Conservation (phyloP, 192 early-diverging fungal genomes). For the Podila clonocystis region DNA sequence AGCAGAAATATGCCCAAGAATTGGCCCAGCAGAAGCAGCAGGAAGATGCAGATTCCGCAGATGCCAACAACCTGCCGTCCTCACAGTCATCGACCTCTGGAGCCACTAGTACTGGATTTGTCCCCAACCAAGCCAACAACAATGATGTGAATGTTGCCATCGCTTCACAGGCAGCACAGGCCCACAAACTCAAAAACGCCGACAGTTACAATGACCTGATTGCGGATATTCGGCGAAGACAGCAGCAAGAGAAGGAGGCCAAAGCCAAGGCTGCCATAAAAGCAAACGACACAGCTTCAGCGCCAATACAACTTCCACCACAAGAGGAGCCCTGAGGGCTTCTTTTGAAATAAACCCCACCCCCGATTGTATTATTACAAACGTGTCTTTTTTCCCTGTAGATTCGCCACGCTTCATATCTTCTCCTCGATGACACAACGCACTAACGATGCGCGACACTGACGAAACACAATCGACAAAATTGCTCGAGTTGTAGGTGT, state of each 20-base stretch:
- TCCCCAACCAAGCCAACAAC: constrained; percentile 29
- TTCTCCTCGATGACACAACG: too few species aligned
- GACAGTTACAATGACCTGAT: constrained; percentile 36
- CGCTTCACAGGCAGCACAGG: constrained; percentile 17
- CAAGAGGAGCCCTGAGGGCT: not conserved
- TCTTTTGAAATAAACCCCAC: not conserved
- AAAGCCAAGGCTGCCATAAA: not conserved
- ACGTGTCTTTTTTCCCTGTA: too few species aligned
- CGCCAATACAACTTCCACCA: not conserved
- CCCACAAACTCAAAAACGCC: constrained; percentile 28
- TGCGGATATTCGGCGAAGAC: constrained; percentile 25
- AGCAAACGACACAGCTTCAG: not conserved
- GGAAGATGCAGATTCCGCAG: not conserved
- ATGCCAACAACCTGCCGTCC: constrained; percentile 2
- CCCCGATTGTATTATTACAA: too few species aligned
- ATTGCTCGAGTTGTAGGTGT: not conserved
- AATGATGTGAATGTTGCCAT: constrained; percentile 12
- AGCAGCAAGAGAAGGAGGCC: not conserved
- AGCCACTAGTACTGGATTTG: constrained; percentile 1
- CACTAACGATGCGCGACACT: too few species aligned
- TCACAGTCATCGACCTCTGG: constrained; percentile 14
- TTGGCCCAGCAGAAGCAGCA: constrained; percentile 5
- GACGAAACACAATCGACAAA: not conserved
- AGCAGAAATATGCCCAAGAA: constrained; percentile 14
- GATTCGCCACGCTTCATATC: too few species aligned